These are phyloP conservation scores for Cutaneotrichosporon daszewskae DNA, from an alignment of 1,284 basidiomycete species.

Conservation along the genomic window DNA sequence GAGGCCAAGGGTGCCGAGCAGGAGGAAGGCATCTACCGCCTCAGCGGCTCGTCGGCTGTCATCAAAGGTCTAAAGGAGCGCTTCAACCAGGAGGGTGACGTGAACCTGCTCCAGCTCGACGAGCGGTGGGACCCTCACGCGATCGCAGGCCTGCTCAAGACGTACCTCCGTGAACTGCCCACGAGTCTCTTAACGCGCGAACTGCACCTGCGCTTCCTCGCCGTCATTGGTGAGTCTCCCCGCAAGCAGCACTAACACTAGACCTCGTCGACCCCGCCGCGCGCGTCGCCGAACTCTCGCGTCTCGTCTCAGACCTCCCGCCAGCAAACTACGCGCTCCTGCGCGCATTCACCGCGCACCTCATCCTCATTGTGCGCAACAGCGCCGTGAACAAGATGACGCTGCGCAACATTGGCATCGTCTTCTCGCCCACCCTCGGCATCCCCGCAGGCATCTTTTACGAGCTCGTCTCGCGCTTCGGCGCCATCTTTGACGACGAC, in stretches of 20 bases:
- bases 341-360: conserved; percentile 86
- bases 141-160: conserved; percentile 85
- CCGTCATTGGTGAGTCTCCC: conserved; percentile 73
- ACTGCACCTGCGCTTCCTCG: conserved; percentile 76
- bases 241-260: conserved; percentile 34
- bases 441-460: conserved; percentile 93
- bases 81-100: conserved; percentile 91
- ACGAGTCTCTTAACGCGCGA: conserved; percentile 86
- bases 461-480: conserved; percentile 85
- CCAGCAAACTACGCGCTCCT: conserved; percentile 89
- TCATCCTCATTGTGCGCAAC: conserved; percentile 92
- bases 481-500: conserved; percentile 70
- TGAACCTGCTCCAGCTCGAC: conserved; percentile 74
- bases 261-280: conserved; percentile 84
- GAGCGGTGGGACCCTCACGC: conserved; percentile 95
- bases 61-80: conserved; percentile 89
- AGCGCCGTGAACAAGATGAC: conserved; percentile 94
- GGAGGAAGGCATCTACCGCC: conserved; percentile 95
- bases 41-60: conserved; percentile 86
- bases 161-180: conserved; percentile 82
- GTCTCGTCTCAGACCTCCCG: conserved; percentile 79
- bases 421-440: conserved; percentile 89
- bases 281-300: conserved; percentile 76
- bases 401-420: conserved; percentile 96
- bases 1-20: conserved; percentile 86